These are phyloP conservation scores for Pleurotus cornucopiae DNA, from an alignment of 768 basidiomycete species.

Conservation along the genomic window DNA sequence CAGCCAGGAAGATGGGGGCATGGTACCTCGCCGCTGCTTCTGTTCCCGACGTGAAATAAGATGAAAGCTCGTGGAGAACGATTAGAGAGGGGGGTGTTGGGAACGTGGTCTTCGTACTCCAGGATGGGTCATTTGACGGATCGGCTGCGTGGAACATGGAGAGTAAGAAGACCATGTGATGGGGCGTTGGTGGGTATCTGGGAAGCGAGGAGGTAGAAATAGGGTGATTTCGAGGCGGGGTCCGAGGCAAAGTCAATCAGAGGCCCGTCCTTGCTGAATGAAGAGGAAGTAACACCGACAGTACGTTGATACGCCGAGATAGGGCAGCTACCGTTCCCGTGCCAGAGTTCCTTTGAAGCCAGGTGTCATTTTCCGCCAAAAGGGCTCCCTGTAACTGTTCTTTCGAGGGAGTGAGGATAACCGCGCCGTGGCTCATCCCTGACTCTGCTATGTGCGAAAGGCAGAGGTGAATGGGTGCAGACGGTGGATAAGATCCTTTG, in stretches of 20 bases:
- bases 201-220: not conserved
- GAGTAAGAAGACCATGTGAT: slow-evolving; percentile 50
- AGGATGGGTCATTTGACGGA: slow-evolving; percentile 16
- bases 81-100: slow-evolving; percentile 43
- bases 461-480: slow-evolving; percentile 67
- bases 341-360: slow-evolving; percentile 42
- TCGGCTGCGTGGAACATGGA: slow-evolving; percentile 39
- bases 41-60: slow-evolving; percentile 31
- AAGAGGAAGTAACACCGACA: slow-evolving; percentile 39
- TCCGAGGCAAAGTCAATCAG: not conserved
- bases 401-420: slow-evolving; percentile 51
- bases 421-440: slow-evolving; percentile 24
- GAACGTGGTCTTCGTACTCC: slow-evolving; percentile 23
- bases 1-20: too few relatives aligned
- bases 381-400: slow-evolving; percentile 41
- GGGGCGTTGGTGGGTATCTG: slow-evolving; percentile 63
- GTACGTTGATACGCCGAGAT: slow-evolving; percentile 43
- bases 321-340: slow-evolving; percentile 30
- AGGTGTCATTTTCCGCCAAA: slow-evolving; percentile 46
- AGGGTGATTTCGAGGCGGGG: too few relatives aligned
- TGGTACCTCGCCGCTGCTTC: too few relatives aligned
- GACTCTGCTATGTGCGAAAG: slow-evolving; percentile 40
- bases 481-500: slow-evolving; percentile 57
- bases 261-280: not conserved
- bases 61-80: slow-evolving; percentile 57